Conservation (phyloP, 2,329 filamentous ascomycete species). For the Dryadomyces quercivorus region DNA sequence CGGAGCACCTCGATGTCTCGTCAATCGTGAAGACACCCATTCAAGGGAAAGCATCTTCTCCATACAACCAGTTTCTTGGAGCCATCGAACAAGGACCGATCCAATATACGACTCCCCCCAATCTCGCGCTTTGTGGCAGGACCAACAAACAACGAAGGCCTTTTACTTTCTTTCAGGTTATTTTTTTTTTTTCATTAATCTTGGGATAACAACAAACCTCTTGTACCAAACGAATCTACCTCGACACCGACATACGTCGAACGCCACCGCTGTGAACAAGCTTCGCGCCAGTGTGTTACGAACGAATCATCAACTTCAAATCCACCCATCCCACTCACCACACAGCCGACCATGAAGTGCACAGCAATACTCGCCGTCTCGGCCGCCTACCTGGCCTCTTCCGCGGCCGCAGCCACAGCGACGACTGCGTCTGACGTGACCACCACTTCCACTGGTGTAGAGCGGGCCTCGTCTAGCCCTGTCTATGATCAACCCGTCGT, state of each 20-base stretch:
- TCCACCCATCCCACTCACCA: background rate
- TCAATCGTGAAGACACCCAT: conserved; percentile 3
- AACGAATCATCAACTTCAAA: background rate
- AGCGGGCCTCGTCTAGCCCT: conserved; percentile 27
- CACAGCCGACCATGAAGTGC: conserved; percentile 8
- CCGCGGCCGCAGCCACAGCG: conserved; percentile 6
- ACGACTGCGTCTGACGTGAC: conserved; percentile 4
- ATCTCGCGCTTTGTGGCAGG: conserved; percentile 2
- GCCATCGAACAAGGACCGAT: background rate
- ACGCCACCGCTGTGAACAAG: no score
- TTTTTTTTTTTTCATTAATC: background rate
- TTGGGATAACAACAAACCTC: background rate
- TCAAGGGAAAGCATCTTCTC: background rate
- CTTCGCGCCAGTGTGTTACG: background rate
- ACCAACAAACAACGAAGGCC: background rate
- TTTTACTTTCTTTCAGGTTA: background rate
- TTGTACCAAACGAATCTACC: background rate
- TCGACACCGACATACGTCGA: background rate
- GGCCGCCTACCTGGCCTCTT: conserved; percentile 8
- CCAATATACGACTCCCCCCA: background rate
- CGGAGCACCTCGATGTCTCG: conserved; percentile 5
- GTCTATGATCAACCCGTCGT: conserved; percentile 24
- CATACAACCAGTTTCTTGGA: background rate
- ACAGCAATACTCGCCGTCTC: conserved; percentile 8
- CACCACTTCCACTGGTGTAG: conserved; percentile 13